phyloP scores from a whole-genome alignment of 2,329 filamentous ascomycete species.

The Fusarium pseudonygamai region DNA sequence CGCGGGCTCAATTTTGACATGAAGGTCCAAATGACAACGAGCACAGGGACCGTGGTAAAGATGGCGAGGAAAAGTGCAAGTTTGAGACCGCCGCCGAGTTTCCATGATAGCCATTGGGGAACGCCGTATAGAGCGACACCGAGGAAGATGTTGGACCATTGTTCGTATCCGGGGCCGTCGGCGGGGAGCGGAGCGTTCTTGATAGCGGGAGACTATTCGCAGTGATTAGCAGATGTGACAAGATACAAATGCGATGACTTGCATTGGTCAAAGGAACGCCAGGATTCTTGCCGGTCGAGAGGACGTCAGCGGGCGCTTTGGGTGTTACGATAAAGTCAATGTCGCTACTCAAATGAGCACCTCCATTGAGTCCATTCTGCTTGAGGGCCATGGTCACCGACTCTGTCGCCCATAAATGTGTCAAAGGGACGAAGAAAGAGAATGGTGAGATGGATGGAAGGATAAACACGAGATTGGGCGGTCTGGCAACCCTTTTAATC shows the following conservation, averaged over 20 bases:
- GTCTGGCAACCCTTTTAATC: slow-evolving; percentile 21
- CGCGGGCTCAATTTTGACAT: slow-evolving; percentile 82
- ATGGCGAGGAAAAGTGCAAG: slow-evolving; percentile 84
- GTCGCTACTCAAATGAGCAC: slow-evolving; percentile 34
- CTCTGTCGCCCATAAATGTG: no score
- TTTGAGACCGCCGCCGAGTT: slow-evolving; percentile 85
- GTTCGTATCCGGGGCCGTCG: slow-evolving; percentile 81
- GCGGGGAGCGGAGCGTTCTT: slow-evolving; percentile 91
- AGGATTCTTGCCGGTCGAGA: slow-evolving; percentile 25
- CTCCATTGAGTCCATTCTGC: slow-evolving; percentile 16
- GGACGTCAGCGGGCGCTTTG: slow-evolving; percentile 17
- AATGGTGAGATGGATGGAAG: neutral
- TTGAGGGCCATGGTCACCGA: slow-evolving; percentile 24
- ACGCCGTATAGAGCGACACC: slow-evolving; percentile 72
- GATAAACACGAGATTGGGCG: slow-evolving; percentile 16
- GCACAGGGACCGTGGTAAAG: slow-evolving; percentile 78
- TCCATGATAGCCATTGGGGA: slow-evolving; percentile 81
- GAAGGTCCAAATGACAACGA: slow-evolving; percentile 82
- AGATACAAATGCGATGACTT: neutral
- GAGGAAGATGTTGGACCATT: slow-evolving; percentile 83
- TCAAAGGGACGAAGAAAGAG: no score
- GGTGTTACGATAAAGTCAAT: slow-evolving; percentile 39
- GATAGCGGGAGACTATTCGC: slow-evolving; percentile 80
- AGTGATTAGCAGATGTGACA: neutral
- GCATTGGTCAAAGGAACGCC: slow-evolving; percentile 33